Evolutionary conservation across 495 filamentous ascomycete species (phyloP).

Genomic region (Talaromyces adpressus): DNA sequence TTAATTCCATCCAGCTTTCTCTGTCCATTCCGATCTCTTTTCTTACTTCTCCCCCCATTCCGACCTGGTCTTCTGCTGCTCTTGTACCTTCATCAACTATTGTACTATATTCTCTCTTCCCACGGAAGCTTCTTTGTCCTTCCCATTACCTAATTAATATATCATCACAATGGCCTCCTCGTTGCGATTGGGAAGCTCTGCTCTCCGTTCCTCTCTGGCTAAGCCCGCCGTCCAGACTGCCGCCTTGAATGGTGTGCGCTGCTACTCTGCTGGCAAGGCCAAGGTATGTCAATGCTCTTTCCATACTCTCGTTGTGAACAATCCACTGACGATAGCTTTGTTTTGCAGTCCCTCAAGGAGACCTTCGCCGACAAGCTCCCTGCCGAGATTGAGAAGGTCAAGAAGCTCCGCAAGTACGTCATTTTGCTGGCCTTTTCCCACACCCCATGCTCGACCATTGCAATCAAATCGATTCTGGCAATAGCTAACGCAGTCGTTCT

Average conservation of each 20-base stretch:
- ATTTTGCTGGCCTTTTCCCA: constrained; percentile 2
- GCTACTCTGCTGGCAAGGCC: constrained; percentile 81
- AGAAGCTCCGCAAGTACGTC: constrained; percentile 87
- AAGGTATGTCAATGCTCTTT: constrained; percentile 52
- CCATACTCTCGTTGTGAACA: constrained; percentile 4
- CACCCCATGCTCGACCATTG: neutral
- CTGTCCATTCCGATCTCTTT: constrained; percentile 16
- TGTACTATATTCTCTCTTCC: constrained; percentile 10
- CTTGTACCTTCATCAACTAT: constrained; percentile 3
- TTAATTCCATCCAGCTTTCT: constrained; percentile 5
- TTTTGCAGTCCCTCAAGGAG: constrained; percentile 84
- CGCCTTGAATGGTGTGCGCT: constrained; percentile 74
- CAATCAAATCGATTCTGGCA: neutral
- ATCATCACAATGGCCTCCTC: constrained; percentile 64
- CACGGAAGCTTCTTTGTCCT: constrained; percentile 6
- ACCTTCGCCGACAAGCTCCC: constrained; percentile 94
- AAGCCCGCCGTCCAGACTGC: constrained; percentile 55
- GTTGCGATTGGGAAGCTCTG: constrained; percentile 66
- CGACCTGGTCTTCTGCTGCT: no score
- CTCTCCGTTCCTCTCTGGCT: constrained; percentile 64
- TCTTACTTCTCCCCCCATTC: constrained; percentile 24
- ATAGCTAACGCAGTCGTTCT: constrained; percentile 16
- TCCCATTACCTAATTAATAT: constrained; percentile 8
- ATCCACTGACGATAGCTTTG: constrained; percentile 21
- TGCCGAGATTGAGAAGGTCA: constrained; percentile 96